A percentile compares a stretch with the other conserved stretches of the same genome.
These are phyloP conservation scores for Trichoderma sp. DNA, from an alignment of 2,329 filamentous ascomycete genomes.

Conservation along the genomic window DNA sequence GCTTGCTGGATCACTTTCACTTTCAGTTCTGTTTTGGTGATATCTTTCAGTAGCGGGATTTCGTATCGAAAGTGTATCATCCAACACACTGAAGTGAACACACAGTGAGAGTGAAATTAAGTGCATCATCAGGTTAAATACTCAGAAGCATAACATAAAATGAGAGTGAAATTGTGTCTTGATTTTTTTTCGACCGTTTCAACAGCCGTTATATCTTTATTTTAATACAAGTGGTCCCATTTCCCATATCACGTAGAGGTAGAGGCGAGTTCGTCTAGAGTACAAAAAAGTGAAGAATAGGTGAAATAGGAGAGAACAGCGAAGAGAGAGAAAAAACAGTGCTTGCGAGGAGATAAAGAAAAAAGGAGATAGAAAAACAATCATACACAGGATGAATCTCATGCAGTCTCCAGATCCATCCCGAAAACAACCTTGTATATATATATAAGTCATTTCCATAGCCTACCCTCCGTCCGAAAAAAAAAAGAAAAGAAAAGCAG, in stretches of 20 bases:
- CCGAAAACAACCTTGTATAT: not conserved
- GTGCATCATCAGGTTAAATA: no score
- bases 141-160: not conserved
- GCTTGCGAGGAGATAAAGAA: not conserved
- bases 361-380: no score
- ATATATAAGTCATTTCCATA: constrained; percentile 4
- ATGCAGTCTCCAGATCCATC: not conserved
- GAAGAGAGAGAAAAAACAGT: not conserved
- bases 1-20: not conserved
- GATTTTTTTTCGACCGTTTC: not conserved
- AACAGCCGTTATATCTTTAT: not conserved
- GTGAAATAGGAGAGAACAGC: not conserved
- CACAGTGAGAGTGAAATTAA: no score
- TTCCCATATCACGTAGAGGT: not conserved
- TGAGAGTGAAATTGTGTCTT: not conserved
- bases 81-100: no score
- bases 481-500: not conserved
- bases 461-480: not conserved
- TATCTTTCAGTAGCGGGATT: not conserved
- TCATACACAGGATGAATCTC: constrained; percentile 12
- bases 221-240: not conserved
- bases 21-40: no score
- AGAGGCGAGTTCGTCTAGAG: constrained; percentile 20
- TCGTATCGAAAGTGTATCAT: not conserved
- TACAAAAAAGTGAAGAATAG: not conserved